A percentile compares a stretch with the other conserved stretches of the same genome.
Conservation (phyloP, 169 alveolate genomes). For the Cryptosporidium xiaoi region DNA sequence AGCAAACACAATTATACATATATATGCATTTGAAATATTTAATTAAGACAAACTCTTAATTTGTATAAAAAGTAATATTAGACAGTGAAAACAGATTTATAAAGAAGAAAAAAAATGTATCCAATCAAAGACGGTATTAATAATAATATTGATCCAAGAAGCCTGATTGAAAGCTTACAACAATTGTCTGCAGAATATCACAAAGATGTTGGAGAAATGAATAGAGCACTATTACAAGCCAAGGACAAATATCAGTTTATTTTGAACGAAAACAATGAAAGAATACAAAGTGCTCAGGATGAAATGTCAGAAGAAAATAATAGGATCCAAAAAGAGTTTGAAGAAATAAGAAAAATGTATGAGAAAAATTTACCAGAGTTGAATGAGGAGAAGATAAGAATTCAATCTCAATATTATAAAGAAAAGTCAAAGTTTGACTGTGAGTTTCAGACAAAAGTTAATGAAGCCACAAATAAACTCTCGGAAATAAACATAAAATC, state of each 20-base stretch:
- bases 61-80: too few species aligned
- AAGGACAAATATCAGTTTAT: slow-evolving; percentile 39
- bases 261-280: slow-evolving; percentile 44
- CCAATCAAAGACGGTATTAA: not conserved
- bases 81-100: not conserved
- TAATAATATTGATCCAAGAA: slow-evolving; percentile 31
- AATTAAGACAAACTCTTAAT: too few species aligned
- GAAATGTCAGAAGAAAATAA: slow-evolving; percentile 51
- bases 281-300: slow-evolving; percentile 61
- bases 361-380: slow-evolving; percentile 43
- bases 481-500: slow-evolving; percentile 41
- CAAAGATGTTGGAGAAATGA: slow-evolving; percentile 63
- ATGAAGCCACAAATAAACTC: slow-evolving; percentile 27
- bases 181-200: slow-evolving; percentile 55
- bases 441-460: slow-evolving; percentile 48
- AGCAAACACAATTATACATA: too few species aligned
- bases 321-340: slow-evolving; percentile 37
- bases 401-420: slow-evolving; percentile 60
- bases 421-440: slow-evolving; percentile 51
- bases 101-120: not conserved
- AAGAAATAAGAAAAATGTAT: slow-evolving; percentile 59
- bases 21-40: too few species aligned
- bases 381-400: slow-evolving; percentile 37
- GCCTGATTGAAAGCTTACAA: slow-evolving; percentile 30
- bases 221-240: slow-evolving; percentile 31